A percentile compares a stretch with the other conserved stretches of the same genome.
Evolutionary conservation across 2,329 filamentous ascomycete species (phyloP).

Genomic region (Magnaporthiopsis incrustans): DNA sequence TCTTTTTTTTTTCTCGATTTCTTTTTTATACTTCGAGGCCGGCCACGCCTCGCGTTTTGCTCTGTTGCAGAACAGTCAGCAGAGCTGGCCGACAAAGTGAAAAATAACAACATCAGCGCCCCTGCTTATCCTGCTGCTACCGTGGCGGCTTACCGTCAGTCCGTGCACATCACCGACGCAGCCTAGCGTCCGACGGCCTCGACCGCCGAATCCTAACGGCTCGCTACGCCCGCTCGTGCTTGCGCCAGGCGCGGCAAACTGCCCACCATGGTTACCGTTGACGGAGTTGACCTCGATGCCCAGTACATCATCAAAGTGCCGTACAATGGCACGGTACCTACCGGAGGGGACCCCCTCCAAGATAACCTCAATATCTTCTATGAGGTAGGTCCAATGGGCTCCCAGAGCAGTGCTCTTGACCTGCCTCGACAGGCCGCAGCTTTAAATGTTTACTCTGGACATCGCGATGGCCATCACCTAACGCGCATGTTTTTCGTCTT

Average conservation of each 20-base stretch:
- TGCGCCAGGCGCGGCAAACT: not conserved
- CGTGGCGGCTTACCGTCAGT: too few relatives aligned
- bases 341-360: slow-evolving; percentile 59
- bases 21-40: not conserved
- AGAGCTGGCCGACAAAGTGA: not conserved
- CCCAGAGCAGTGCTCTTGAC: not conserved
- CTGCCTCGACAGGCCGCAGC: too few relatives aligned
- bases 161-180: not conserved
- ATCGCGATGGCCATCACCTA: slow-evolving; percentile 3
- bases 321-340: slow-evolving; percentile 57
- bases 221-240: not conserved
- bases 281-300: slow-evolving; percentile 33
- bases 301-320: slow-evolving; percentile 39
- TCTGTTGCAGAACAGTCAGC: not conserved
- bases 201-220: not conserved
- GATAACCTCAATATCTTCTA: slow-evolving; percentile 74
- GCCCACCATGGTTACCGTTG: slow-evolving; percentile 24
- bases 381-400: slow-evolving; percentile 37
- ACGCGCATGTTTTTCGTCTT: not conserved
- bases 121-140: not conserved
- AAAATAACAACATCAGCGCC: not conserved
- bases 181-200: not conserved
- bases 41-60: not conserved
- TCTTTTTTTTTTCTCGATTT: not conserved
- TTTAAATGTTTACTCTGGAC: not conserved